Evolutionary conservation across 1,284 basidiomycete species (phyloP).

Genomic region (Ganoderma lucidum): DNA sequence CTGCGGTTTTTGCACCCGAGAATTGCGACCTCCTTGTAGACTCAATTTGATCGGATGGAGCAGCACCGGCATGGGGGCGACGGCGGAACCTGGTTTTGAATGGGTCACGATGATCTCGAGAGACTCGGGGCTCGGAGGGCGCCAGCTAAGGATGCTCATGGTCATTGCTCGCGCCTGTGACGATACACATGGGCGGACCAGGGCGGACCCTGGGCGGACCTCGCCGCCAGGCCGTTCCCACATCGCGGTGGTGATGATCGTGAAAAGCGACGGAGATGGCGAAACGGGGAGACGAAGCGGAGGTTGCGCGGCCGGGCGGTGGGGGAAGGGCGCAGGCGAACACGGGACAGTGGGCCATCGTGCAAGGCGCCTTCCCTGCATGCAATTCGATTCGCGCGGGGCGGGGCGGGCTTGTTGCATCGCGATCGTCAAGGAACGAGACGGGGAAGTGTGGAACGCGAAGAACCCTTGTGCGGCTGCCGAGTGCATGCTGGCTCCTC

Average conservation of each 20-base stretch:
- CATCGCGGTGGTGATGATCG: constrained; percentile 1
- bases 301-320: background rate
- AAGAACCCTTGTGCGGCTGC: background rate
- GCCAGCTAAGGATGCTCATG: background rate
- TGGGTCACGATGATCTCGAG: background rate
- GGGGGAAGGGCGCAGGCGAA: background rate
- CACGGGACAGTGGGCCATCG: background rate
- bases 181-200: background rate
- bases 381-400: background rate
- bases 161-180: background rate
- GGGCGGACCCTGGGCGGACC: background rate
- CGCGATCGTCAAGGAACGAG: constrained; percentile 3
- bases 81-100: background rate
- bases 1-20: background rate
- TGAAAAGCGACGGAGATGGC: background rate
- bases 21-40: background rate
- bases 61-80: background rate
- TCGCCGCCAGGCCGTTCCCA: background rate
- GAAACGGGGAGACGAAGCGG: background rate
- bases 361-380: background rate
- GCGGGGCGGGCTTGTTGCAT: background rate
- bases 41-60: background rate
- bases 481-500: background rate
- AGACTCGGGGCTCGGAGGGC: background rate
- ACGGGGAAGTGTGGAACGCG: constrained; percentile 1